phyloP scores from a whole-genome alignment of 805 yeast species.

The Deakozyma indianensis region DNA sequence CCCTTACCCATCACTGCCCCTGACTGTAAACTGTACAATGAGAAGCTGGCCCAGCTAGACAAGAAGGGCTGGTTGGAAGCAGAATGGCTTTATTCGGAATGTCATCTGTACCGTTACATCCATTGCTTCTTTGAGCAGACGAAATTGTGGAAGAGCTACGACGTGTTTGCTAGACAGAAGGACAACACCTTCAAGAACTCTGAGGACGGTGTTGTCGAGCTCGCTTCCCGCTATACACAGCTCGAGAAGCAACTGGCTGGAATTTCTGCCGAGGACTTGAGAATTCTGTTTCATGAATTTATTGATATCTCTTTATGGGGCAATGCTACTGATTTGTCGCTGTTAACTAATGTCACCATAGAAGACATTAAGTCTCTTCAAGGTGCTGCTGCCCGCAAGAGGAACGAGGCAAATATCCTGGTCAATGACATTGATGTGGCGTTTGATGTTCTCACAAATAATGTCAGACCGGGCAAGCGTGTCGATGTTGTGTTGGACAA shows the following conservation, averaged over 20 bases:
- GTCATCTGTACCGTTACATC: constrained; percentile 56
- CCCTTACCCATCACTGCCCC: constrained; percentile 30
- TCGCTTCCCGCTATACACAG: constrained; percentile 49
- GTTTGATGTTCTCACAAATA: constrained; percentile 31
- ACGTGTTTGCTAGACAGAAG: constrained; percentile 60
- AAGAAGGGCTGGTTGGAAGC: constrained; percentile 60
- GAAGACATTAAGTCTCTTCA: constrained; percentile 87
- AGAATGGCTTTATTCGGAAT: constrained; percentile 85
- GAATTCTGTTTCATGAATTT: constrained; percentile 63
- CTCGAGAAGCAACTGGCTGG: constrained; percentile 18
- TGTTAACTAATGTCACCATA: constrained; percentile 53
- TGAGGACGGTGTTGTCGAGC: constrained; percentile 61
- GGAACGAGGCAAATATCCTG: constrained; percentile 64
- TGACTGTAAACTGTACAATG: constrained; percentile 47
- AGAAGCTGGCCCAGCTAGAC: constrained; percentile 25
- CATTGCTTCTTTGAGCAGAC: constrained; percentile 19
- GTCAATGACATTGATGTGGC: constrained; percentile 59
- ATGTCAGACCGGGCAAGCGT: constrained; percentile 24
- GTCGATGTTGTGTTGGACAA: constrained; percentile 82
- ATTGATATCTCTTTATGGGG: constrained; percentile 93
- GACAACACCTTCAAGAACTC: constrained; percentile 63
- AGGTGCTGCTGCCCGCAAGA: constrained; percentile 74
- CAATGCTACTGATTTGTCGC: constrained; percentile 87
- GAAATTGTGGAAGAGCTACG: constrained; percentile 40
- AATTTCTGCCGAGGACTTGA: constrained; percentile 25